Base-by-base conservation (phyloP, 768 basidiomycete genomes). In the Psilocybe sp. region DNA sequence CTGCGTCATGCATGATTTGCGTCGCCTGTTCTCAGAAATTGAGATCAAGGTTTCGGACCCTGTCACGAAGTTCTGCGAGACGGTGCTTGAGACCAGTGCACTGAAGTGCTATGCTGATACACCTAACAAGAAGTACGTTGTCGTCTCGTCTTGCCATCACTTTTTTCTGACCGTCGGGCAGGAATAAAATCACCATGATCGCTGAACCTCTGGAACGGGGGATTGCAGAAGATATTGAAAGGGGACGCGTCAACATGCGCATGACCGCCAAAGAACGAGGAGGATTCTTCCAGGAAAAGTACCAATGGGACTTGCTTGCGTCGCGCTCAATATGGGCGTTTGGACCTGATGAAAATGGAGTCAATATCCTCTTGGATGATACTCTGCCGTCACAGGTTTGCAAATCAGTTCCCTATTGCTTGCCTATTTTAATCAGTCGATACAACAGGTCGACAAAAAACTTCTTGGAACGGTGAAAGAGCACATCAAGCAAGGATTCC, bases 41-140 rank as follows among this genome's bases (percentile, higher is more conserved):
- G 97, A 99, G 77, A 98, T 99, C 78, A 99, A 99, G 75, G 94
- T 98, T 12, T 98, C 96, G 18, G 97, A 99, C 73, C 97, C 97
- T 1, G 94, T 98, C 35, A 96, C 94, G 13, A 92, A 93, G 64
- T 99, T 99, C 73, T 90, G 92, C 64, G 97, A 99, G 74, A 99
- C 97, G 1, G 96, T 98, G 16, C 74, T 98, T 57, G 97, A 99
- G 75, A 98, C 96, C 31, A 93, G 90, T 57, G 97, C 96, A 3
- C 70, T 99, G 55, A 99, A 98, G 70, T 98, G 96, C 64, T 99
- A 99, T 67, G 97, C 97, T 14, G 97, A 98, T 60, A 98, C 97
- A 28, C 97, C 97, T 5, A 99, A 99, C 72, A 98, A 99, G 73
- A 94, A 92, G 94, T 95, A 60, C 55, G 89, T 69, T n/a, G 32